Evolutionary conservation across 768 basidiomycete species (phyloP).

Genomic region (Hebeloma cylindrosporum): DNA sequence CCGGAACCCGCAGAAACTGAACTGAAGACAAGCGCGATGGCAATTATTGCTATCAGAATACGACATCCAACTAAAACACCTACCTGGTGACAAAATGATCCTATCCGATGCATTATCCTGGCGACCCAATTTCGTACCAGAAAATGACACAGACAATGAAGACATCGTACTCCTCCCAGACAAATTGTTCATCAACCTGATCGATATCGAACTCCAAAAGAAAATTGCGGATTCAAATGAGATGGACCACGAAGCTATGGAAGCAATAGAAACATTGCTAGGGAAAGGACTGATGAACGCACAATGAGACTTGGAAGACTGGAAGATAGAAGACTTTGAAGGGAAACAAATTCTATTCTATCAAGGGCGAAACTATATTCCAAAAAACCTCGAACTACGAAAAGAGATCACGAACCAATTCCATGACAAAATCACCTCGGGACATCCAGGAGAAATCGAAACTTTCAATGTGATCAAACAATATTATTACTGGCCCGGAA

Average conservation of each 20-base stretch:
- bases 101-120: constrained; percentile 14
- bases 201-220: constrained; percentile 1
- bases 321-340: not conserved
- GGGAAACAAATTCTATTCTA: constrained; percentile 4
- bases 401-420: not conserved
- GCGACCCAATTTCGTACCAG: constrained; percentile 6
- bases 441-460: constrained; percentile 14
- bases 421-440: constrained; percentile 10
- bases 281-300: not conserved
- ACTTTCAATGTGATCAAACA: constrained; percentile 6
- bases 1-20: constrained; percentile 5
- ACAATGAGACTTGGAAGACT: not conserved
- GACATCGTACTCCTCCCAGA: constrained; percentile 2
- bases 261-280: no score
- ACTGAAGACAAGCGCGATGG: constrained; percentile 16
- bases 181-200: constrained; percentile 5
- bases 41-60: constrained; percentile 5
- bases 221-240: no score
- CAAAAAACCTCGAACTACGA: not conserved
- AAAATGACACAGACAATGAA: no score
- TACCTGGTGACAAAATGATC: constrained; percentile 11
- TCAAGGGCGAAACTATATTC: constrained; percentile 5
- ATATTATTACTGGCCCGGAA: constrained; percentile 25
- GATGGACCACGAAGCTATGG: no score
- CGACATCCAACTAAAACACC: constrained; percentile 11